Evolutionary conservation across 495 filamentous ascomycete genomes (phyloP), one percentile per base, ranked within the genome.

Genomic region (Astrocystis sublimbata): DNA sequence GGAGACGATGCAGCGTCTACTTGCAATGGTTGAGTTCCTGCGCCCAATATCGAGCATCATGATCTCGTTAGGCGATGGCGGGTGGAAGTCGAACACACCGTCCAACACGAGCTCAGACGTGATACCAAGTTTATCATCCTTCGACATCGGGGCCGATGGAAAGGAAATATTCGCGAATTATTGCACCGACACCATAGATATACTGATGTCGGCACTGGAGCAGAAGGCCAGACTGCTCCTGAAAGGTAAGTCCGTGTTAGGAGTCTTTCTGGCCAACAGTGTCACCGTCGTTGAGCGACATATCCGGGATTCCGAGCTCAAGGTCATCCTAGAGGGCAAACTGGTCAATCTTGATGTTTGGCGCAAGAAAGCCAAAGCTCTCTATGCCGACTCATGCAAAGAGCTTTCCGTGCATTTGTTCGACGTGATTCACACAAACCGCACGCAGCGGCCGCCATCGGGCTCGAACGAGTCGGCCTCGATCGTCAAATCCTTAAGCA

Each of bases 231-330:
- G 87, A n/a, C 68, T 78, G 3, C 76, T 96, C 38, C 84, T 96
- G 49, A 92, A 92, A 68, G 86, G 86, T 56, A 94, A 91, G 73
- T 84, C 85, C 15, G 78, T 89, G 13, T 82, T 91, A 49, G 94
- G 93, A 46, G 92, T 97, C 13, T 96, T 98, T 73, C 75, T 99
- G 57, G 90, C 91, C 46, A 99, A 99, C 73, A 91, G 89, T 61
- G 85, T 96, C 54, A 86, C 85, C 68, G 84, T 94, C 58, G 85
- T 97, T 58, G 92, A 97, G 64, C 87, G 91, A 65, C 89, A 88
- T 76, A 92, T 98, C 65, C 85, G 86, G 23, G 84, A 84, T 41
- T 96, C 92, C 9, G 93, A 96, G 38, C 83, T 98, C 12, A 78
- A 81, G 6, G 79, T 84, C 26, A 83, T 96, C 21, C 81, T 99